Evolutionary conservation across 305 asterid genomes (phyloP), one percentile per base, ranked within the genome.

Genomic region (Fraxinus greggii): DNA sequence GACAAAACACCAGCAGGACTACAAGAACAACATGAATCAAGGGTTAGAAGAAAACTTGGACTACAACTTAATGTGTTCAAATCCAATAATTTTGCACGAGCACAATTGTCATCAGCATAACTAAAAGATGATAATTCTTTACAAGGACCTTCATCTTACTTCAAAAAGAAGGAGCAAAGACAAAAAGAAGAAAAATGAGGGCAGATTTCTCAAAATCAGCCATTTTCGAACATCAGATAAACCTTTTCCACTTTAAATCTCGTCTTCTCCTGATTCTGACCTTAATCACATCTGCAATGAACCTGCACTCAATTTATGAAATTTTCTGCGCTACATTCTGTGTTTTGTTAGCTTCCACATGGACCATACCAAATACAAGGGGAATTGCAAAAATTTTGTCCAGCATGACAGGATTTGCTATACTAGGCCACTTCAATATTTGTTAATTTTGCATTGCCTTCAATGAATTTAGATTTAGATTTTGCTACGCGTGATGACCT

Each of bases 361-460:
- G 69, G 79, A 73, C 48, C 42, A 51, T 80, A 36, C 81, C 70
- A 65, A 70, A 70, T 28, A 86, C 36, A 80, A 51, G 72, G 75
- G 82, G 83, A 61, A 54, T 83, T 80, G 78, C 70, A 45, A 19
- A 72, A 51, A 56, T 81, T 83, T 10, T 23, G 15, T 51, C 35
- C 38, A 79, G 81, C 72, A 28, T 29, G 56, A 48, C 67, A 31
- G 10, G 5, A 59, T 31, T 56, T 69, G 56, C 32, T 54, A n/a
- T 56, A 67, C 87, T 83, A 93, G 33, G 95, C 93, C 80, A 93
- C 94, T 85, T 91, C 94, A 82, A 92, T 89, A 83, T 92, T 87
- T 56, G 87, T 51, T 48, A 87, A 83, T 56, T 86, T 84, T 5
- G 84, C 87, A 83, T 81, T 85, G 73, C 87, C 92, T 81, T 93